Evolutionary conservation across 805 yeast species (phyloP).

Genomic region (Komagataella phaffii): DNA sequence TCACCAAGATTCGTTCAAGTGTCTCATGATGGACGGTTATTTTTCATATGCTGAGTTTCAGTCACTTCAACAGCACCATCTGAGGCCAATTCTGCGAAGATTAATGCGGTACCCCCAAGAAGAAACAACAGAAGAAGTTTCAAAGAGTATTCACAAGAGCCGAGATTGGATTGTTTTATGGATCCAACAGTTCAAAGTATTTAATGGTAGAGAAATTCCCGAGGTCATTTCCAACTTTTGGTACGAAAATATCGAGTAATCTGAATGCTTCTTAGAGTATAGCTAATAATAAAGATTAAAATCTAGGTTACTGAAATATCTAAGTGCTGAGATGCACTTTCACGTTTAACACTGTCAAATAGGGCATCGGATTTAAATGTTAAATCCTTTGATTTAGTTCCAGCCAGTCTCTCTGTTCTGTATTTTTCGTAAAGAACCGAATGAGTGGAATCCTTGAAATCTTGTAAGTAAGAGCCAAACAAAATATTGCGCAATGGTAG

Average conservation of each 20-base stretch:
- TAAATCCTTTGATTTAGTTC: conserved; percentile 11
- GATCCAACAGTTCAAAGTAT: background rate
- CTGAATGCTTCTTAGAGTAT: background rate
- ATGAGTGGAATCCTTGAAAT: conserved; percentile 63
- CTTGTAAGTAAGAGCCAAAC: conserved; percentile 70
- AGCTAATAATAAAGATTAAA: background rate
- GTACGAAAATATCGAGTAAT: background rate
- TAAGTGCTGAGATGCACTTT: background rate
- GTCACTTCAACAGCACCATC: background rate
- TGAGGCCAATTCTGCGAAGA: background rate
- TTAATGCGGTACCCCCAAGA: background rate
- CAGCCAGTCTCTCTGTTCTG: conserved; percentile 49
- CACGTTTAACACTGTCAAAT: background rate
- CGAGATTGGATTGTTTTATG: background rate
- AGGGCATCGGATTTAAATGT: background rate
- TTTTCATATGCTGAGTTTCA: background rate
- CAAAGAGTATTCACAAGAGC: background rate
- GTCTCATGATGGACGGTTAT: background rate
- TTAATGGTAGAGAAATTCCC: background rate
- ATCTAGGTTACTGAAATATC: background rate
- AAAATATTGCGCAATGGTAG: conserved; percentile 60
- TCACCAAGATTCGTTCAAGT: background rate
- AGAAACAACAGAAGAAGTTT: background rate
- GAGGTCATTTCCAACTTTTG: background rate
- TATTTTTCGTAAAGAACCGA: conserved; percentile 65